Evolutionary conservation across 75 land plant genomes (phyloP).

Genomic region (Larix kaempferi): DNA sequence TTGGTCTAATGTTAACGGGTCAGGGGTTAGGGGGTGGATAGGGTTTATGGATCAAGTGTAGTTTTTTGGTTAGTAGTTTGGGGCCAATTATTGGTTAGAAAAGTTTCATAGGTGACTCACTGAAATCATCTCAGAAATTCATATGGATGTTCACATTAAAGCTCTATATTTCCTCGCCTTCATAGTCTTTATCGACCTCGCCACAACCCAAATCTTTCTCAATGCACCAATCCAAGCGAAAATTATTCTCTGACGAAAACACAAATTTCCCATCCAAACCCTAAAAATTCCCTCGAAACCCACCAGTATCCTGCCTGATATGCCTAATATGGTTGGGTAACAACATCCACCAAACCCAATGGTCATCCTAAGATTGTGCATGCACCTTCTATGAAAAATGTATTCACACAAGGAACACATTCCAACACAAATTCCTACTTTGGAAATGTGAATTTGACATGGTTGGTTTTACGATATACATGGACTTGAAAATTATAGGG

Average conservation of each 20-base stretch:
- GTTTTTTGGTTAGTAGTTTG: too few species aligned
- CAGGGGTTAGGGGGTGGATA: too few species aligned
- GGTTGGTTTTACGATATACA: conserved; percentile 27
- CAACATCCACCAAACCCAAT: conserved; percentile 14
- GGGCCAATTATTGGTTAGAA: too few species aligned
- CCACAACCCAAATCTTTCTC: background rate
- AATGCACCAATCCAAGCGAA: background rate
- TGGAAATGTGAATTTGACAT: conserved; percentile 42
- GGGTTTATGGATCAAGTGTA: too few species aligned
- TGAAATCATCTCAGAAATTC: too few species aligned
- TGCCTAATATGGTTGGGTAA: conserved; percentile 35
- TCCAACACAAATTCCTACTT: conserved; percentile 46
- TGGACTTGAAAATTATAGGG: conserved; percentile 8
- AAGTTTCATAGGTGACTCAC: too few species aligned
- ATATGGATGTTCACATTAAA: conserved; percentile 7
- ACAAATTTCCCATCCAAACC: conserved; percentile 5
- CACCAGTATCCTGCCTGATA: conserved; percentile 29
- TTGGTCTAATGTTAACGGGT: too few species aligned
- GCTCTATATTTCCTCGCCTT: background rate
- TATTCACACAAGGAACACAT: conserved; percentile 42
- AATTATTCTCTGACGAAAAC: background rate
- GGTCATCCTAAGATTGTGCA: conserved; percentile 33
- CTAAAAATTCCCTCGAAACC: background rate
- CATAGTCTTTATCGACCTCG: background rate
- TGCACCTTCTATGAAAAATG: conserved; percentile 49